phyloP scores from a whole-genome alignment of 163 green algal genomes.

The Chloroidium sp. region DNA sequence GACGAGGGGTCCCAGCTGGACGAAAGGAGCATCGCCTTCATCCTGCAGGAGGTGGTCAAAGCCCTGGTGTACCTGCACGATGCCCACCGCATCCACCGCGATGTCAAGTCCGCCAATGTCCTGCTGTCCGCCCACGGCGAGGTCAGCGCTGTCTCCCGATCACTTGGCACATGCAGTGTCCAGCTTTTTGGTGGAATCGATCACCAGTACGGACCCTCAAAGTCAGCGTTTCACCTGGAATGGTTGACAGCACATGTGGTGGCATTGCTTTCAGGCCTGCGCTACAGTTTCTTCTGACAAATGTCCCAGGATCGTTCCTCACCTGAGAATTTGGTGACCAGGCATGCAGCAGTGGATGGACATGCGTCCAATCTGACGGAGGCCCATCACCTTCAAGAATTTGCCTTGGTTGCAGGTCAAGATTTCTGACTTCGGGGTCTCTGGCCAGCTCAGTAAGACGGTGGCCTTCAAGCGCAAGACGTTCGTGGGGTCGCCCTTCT shows the following conservation, averaged over 20 bases:
- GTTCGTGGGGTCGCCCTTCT: conserved; percentile 95
- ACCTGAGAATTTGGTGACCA: no score
- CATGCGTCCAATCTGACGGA: no score
- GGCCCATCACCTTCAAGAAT: no score
- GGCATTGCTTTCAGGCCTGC: no score
- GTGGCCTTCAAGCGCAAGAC: conserved; percentile 78
- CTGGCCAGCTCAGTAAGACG: conserved; percentile 78
- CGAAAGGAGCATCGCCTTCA: conserved; percentile 59
- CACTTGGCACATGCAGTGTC: no score
- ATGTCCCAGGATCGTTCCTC: no score
- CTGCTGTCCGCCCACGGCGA: conserved; percentile 63
- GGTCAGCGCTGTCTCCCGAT: conserved; percentile 8
- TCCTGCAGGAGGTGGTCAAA: conserved; percentile 46
- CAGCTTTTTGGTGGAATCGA: no score
- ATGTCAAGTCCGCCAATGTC: conserved; percentile 86
- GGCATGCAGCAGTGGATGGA: no score
- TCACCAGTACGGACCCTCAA: no score
- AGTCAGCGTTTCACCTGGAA: no score
- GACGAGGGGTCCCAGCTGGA: conserved; percentile 43
- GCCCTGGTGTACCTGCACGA: conserved; percentile 50
- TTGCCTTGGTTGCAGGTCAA: conserved; percentile 38
- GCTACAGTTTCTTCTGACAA: no score
- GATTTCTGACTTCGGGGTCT: conserved; percentile 92
- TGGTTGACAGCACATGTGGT: no score
- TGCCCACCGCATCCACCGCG: conserved; percentile 67